phyloP scores from a whole-genome alignment of 2,329 filamentous ascomycete species.

The Lizonia empirigonia region DNA sequence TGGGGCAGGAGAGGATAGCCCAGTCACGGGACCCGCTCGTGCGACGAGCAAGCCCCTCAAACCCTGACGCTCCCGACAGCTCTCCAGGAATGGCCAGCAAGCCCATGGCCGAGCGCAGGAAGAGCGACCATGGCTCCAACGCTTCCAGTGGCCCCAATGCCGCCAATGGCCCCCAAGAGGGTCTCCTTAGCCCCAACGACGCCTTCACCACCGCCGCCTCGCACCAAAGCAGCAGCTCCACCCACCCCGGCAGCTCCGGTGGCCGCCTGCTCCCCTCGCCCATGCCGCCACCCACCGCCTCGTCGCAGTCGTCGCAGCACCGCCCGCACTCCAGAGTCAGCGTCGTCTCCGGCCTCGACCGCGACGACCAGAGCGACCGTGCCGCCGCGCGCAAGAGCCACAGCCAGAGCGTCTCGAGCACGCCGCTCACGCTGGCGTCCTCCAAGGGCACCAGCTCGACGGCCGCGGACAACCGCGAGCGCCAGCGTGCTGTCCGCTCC shows the following conservation, averaged over 20 bases:
- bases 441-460: constrained; percentile 36
- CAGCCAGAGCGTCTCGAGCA: constrained; percentile 45
- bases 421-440: constrained; percentile 45
- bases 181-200: constrained; percentile 28
- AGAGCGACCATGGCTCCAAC: constrained; percentile 35
- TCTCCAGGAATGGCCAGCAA: constrained; percentile 37
- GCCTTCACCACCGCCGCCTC: constrained; percentile 22
- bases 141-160: constrained; percentile 13
- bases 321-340: constrained; percentile 42
- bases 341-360: constrained; percentile 32
- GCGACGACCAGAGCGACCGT: constrained; percentile 34
- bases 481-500: constrained; percentile 43
- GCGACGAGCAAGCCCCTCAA: constrained; percentile 29
- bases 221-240: constrained; percentile 14
- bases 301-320: constrained; percentile 34
- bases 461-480: constrained; percentile 39
- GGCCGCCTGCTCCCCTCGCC: constrained; percentile 40
- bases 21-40: constrained; percentile 21
- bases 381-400: constrained; percentile 37
- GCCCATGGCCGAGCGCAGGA: constrained; percentile 37
- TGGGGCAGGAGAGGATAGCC: constrained; percentile 12
- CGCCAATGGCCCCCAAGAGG: background rate
- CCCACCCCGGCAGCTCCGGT: constrained; percentile 13
- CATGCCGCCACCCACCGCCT: constrained; percentile 39
- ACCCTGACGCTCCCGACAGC: constrained; percentile 10